phyloP scores from a whole-genome alignment of 2,329 filamentous ascomycete species.

The Alternaria burnsii region DNA sequence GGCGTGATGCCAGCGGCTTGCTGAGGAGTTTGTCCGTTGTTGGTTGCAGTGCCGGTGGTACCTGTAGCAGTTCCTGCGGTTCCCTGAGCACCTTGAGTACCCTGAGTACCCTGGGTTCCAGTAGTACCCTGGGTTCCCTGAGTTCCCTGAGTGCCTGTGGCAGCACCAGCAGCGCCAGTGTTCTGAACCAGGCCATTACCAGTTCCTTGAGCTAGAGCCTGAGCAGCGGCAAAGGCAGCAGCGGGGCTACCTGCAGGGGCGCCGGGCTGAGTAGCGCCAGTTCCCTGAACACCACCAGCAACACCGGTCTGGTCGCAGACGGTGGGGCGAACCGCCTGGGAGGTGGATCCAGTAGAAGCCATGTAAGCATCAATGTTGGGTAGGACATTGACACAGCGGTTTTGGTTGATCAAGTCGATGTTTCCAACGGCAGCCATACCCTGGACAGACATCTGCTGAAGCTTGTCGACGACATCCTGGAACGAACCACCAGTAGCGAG shows the following conservation, averaged over 20 bases:
- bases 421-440: slow-evolving; percentile 43
- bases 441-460: slow-evolving; percentile 48
- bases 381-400: slow-evolving; percentile 48
- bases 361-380: slow-evolving; percentile 51
- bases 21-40: slow-evolving; percentile 2
- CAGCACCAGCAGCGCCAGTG: slow-evolving; percentile 18
- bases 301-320: slow-evolving; percentile 48
- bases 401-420: slow-evolving; percentile 50
- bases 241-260: slow-evolving; percentile 41
- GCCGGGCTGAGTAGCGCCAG: slow-evolving; percentile 41
- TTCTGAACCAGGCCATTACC: slow-evolving; percentile 41
- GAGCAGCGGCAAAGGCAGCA: slow-evolving; percentile 41
- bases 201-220: slow-evolving; percentile 37
- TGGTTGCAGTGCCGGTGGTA: not conserved
- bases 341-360: slow-evolving; percentile 43
- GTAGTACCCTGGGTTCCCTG: not conserved
- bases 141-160: slow-evolving; percentile 9
- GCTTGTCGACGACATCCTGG: slow-evolving; percentile 52
- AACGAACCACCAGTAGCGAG: slow-evolving; percentile 49
- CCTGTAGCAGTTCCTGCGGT: slow-evolving; percentile 1
- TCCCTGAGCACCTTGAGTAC: not conserved
- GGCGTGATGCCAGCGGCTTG: slow-evolving; percentile 1
- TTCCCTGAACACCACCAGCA: slow-evolving; percentile 42
- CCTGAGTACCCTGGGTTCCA: not conserved
- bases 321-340: slow-evolving; percentile 41